phyloP scores from a whole-genome alignment of 768 basidiomycete genomes.

The Naganishia vishniacii region DNA sequence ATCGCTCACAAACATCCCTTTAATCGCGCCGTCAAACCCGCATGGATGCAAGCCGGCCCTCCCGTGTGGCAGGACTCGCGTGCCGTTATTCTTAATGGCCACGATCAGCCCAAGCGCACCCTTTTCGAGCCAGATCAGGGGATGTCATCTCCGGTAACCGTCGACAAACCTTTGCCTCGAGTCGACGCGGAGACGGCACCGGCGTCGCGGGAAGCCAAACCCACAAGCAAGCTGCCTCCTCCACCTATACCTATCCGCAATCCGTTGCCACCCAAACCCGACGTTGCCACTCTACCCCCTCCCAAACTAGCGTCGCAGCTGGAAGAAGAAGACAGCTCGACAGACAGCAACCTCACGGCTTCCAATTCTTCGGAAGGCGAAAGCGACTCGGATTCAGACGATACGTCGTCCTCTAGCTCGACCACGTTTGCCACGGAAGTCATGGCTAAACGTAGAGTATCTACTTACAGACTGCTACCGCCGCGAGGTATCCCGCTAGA shows the following conservation, averaged over 20 bases:
- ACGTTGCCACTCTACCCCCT: background rate
- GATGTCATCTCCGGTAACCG: background rate
- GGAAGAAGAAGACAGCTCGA: background rate
- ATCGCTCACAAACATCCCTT: slow-evolving; percentile 24
- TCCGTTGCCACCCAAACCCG: background rate
- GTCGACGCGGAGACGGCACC: background rate
- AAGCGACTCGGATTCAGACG: slow-evolving; percentile 13
- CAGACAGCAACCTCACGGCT: slow-evolving; percentile 3
- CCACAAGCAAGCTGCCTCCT: background rate
- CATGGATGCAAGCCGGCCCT: slow-evolving; percentile 21
- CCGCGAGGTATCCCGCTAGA: slow-evolving; percentile 26
- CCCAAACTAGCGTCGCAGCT: background rate
- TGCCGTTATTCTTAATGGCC: slow-evolving; percentile 8
- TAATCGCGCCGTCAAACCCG: slow-evolving; percentile 27
- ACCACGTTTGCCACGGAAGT: slow-evolving; percentile 15
- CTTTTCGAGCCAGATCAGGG: background rate
- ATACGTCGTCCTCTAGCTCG: background rate
- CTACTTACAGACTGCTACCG: slow-evolving; percentile 26
- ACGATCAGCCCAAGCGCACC: background rate
- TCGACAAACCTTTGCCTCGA: background rate
- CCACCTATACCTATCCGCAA: slow-evolving; percentile 7
- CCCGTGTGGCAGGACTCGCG: slow-evolving; percentile 20
- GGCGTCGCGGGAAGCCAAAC: background rate
- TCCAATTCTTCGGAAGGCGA: slow-evolving; percentile 10
- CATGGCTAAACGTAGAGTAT: slow-evolving; percentile 10